Evolutionary conservation across 176 grass and related monocot genomes (phyloP).

Genomic region (Ensete glaucum): DNA sequence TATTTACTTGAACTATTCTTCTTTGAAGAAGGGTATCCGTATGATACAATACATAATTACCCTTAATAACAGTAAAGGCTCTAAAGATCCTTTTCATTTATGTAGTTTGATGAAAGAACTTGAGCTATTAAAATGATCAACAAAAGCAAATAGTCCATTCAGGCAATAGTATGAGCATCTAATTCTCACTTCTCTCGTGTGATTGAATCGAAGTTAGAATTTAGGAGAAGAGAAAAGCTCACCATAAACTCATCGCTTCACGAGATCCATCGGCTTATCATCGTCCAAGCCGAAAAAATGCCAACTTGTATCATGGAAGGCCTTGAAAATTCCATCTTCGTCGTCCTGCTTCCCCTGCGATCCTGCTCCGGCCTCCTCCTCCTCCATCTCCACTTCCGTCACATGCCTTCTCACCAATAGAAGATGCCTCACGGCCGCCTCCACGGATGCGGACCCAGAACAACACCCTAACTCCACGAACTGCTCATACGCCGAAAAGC

Average conservation of each 20-base stretch:
- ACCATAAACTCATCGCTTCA: background rate
- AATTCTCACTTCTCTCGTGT: background rate
- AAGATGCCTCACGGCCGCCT: constrained; percentile 31
- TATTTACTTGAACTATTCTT: background rate
- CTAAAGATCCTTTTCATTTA: too few species aligned
- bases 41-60: too few species aligned
- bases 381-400: constrained; percentile 43
- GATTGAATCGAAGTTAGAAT: background rate
- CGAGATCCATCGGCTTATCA: constrained; percentile 19
- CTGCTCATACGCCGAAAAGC: constrained; percentile 42
- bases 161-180: background rate
- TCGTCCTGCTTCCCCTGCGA: constrained; percentile 8
- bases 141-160: background rate
- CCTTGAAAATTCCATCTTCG: constrained; percentile 32
- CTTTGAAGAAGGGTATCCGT: background rate
- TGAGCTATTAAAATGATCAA: too few species aligned
- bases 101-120: too few species aligned
- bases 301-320: constrained; percentile 86
- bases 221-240: background rate
- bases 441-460: constrained; percentile 17
- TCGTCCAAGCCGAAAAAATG: constrained; percentile 68
- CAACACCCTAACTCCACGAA: constrained; percentile 28
- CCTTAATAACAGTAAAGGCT: too few species aligned
- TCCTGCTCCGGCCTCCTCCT: constrained; percentile 5
- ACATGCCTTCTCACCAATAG: constrained; percentile 33